Percentiles rank a stretch among this genome's conserved stretches.
phyloP scores from a whole-genome alignment of 768 basidiomycete genomes.

The Neoboletus magnificus region DNA sequence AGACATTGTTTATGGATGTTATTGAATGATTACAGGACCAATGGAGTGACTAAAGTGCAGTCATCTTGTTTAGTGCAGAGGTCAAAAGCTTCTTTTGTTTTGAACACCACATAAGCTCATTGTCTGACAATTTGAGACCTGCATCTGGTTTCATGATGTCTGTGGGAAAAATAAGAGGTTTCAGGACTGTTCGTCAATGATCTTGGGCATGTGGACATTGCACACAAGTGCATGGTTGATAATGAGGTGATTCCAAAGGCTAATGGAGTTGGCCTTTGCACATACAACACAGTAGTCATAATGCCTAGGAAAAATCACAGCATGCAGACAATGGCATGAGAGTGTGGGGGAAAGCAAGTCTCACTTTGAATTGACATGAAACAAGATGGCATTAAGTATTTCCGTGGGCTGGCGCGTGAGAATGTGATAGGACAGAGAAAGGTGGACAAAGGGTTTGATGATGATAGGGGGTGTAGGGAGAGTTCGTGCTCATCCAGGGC shows the following conservation, averaged over 20 bases:
- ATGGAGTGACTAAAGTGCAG: slow-evolving; percentile 45
- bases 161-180: slow-evolving; percentile 23
- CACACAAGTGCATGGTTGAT: slow-evolving; percentile 53
- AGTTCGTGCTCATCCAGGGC: slow-evolving; percentile 59
- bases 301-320: slow-evolving; percentile 59
- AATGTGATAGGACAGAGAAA: slow-evolving; percentile 43
- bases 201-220: slow-evolving; percentile 58
- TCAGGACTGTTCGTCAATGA: slow-evolving; percentile 53
- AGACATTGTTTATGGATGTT: slow-evolving; percentile 53
- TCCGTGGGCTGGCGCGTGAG: slow-evolving; percentile 61
- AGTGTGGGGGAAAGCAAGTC: slow-evolving; percentile 58
- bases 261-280: slow-evolving; percentile 55
- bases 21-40: slow-evolving; percentile 67
- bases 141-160: slow-evolving; percentile 50
- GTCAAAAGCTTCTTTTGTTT: slow-evolving; percentile 57
- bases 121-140: slow-evolving; percentile 58
- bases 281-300: slow-evolving; percentile 58
- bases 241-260: slow-evolving; percentile 63
- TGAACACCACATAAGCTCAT: slow-evolving; percentile 53
- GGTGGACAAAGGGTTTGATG: slow-evolving; percentile 60
- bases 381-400: slow-evolving; percentile 58
- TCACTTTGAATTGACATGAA: slow-evolving; percentile 48
- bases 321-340: slow-evolving; percentile 52
- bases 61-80: slow-evolving; percentile 52
- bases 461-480: slow-evolving; percentile 59